A percentile compares a stretch with the other conserved stretches of the same genome.
These are phyloP conservation scores for Hypoxylon subgilvum DNA, from an alignment of 495 filamentous ascomycete genomes.

Conservation along the genomic window DNA sequence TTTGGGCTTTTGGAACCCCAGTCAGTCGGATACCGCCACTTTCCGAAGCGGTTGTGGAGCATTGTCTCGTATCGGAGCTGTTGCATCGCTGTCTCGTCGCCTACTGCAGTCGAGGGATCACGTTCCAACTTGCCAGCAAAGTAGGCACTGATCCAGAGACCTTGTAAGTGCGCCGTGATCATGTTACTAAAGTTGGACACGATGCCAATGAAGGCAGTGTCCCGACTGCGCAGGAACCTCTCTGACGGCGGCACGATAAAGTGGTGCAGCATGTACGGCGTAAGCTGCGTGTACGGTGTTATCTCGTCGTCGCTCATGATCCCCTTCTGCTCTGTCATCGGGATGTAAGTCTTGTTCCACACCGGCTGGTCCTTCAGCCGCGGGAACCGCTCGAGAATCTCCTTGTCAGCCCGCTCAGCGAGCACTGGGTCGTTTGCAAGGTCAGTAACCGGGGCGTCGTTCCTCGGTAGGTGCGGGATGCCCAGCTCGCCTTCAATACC, in stretches of 20 bases:
- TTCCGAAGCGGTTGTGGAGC: constrained; percentile 70
- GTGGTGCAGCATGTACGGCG: constrained; percentile 62
- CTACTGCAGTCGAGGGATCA: constrained; percentile 29
- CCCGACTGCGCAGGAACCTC: constrained; percentile 57
- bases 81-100: constrained; percentile 34
- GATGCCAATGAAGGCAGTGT: constrained; percentile 71
- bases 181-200: constrained; percentile 68
- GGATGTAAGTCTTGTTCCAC: constrained; percentile 50
- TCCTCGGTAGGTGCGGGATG: constrained; percentile 45
- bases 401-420: constrained; percentile 59
- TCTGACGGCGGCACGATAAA: constrained; percentile 72
- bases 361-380: constrained; percentile 57
- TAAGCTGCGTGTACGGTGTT: constrained; percentile 45
- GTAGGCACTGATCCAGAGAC: constrained; percentile 74
- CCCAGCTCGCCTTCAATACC: constrained; percentile 56
- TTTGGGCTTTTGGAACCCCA: constrained; percentile 69
- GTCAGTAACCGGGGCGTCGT: constrained; percentile 33
- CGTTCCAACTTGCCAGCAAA: constrained; percentile 48
- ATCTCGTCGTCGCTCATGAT: constrained; percentile 42
- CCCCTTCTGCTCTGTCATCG: constrained; percentile 49
- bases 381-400: constrained; percentile 73
- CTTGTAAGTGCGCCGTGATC: constrained; percentile 68
- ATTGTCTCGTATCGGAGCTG: constrained; percentile 61
- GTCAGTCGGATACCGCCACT: constrained; percentile 71
- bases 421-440: constrained; percentile 41